phyloP scores from a whole-genome alignment of 106 monocot species.

The Dioscorea alata region DNA sequence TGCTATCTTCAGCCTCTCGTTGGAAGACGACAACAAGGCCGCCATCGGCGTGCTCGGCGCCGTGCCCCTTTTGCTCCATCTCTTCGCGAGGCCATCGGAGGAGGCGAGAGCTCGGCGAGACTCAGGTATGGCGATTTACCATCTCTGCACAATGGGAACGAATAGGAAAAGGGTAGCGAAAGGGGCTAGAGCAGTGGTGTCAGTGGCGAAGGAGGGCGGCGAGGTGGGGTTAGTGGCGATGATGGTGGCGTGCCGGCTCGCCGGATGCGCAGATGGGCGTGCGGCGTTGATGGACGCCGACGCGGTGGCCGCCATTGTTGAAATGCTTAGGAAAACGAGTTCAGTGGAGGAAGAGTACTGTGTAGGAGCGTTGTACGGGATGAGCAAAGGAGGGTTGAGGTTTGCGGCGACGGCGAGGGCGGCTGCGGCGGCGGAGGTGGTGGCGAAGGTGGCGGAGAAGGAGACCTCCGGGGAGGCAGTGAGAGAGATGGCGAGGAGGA shows the following conservation, averaged over 20 bases:
- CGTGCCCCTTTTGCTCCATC: conserved; percentile 54
- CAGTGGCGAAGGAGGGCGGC: conserved; percentile 10
- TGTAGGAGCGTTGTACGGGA: conserved; percentile 42
- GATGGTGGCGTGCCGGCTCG: conserved; percentile 53
- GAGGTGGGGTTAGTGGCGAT: conserved; percentile 24
- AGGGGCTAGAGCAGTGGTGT: conserved; percentile 29
- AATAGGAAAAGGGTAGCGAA: conserved; percentile 52
- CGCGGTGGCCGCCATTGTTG: conserved; percentile 36
- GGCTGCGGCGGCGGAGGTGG: conserved; percentile 43
- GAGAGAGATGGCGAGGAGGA: conserved; percentile 35
- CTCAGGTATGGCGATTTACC: conserved; percentile 67
- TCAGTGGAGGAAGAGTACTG: conserved; percentile 37
- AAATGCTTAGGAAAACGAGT: conserved; percentile 19
- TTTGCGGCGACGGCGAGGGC: conserved; percentile 52
- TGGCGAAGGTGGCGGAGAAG: conserved; percentile 21
- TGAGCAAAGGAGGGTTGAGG: conserved; percentile 62
- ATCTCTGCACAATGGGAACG: conserved; percentile 35
- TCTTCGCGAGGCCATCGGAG: conserved; percentile 24
- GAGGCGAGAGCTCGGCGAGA: conserved; percentile 36
- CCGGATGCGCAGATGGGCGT: conserved; percentile 35
- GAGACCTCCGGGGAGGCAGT: conserved; percentile 10
- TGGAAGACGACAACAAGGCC: conserved; percentile 55
- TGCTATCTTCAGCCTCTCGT: conserved; percentile 63
- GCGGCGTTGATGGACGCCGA: conserved; percentile 57
- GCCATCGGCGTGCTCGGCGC: conserved; percentile 72